phyloP scores from a whole-genome alignment of 1,284 basidiomycete species.

The Coniferiporia sulphurascens region DNA sequence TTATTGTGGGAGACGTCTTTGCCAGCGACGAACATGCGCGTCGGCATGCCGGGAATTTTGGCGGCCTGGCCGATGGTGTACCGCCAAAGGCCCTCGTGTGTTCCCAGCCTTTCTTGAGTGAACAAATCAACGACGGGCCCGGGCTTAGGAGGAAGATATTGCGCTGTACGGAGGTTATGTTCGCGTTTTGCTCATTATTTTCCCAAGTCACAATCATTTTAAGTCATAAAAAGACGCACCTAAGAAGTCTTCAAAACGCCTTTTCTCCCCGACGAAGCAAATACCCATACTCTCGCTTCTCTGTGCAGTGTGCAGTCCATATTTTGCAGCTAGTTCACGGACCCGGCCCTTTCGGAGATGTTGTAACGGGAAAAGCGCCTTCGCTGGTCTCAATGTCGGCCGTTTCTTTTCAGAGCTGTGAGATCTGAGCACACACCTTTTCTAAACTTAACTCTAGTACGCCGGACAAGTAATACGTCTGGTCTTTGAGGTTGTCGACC shows the following conservation, averaged over 20 bases:
- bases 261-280: constrained; percentile 90
- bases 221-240: too few relatives aligned
- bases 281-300: constrained; percentile 92
- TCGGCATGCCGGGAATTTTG: constrained; percentile 55
- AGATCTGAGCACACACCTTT: constrained; percentile 28
- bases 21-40: constrained; percentile 70
- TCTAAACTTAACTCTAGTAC: constrained; percentile 60
- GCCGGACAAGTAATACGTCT: constrained; percentile 89
- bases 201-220: too few relatives aligned
- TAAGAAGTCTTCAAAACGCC: constrained; percentile 71
- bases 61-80: constrained; percentile 86
- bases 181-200: too few relatives aligned
- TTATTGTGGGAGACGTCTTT: constrained; percentile 64
- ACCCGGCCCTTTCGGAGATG: constrained; percentile 66
- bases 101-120: constrained; percentile 51
- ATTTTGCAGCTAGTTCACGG: constrained; percentile 67
- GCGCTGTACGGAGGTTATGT: too few relatives aligned
- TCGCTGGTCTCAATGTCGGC: constrained; percentile 20
- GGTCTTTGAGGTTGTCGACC: constrained; percentile 76
- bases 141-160: constrained; percentile 68
- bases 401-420: too few relatives aligned
- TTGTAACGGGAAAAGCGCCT: constrained; percentile 80
- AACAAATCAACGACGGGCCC: constrained; percentile 63
- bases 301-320: constrained; percentile 70
- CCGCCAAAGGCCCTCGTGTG: constrained; percentile 80